Conservation (phyloP, 176 grass and related monocot species). For the Leersia perrieri region DNA sequence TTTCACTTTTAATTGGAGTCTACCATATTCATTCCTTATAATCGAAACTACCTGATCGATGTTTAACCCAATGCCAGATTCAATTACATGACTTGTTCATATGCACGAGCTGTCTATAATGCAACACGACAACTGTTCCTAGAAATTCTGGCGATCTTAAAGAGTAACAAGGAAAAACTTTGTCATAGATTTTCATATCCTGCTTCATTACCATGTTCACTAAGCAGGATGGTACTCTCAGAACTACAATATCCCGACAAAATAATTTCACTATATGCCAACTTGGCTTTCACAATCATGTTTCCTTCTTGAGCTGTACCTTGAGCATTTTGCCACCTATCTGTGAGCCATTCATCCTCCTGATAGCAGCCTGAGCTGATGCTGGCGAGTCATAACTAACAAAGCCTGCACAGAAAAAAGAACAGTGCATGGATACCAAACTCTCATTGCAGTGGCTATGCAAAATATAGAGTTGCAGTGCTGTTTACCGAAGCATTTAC, state of each 20-base stretch:
- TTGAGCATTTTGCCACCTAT: conserved; percentile 57
- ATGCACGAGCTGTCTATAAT: background rate
- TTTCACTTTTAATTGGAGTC: too few relatives aligned
- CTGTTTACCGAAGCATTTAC: conserved; percentile 60
- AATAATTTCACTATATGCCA: background rate
- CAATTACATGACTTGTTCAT: background rate
- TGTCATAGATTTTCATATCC: background rate
- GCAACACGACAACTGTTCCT: background rate
- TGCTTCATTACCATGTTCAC: background rate
- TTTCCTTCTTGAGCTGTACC: conserved; percentile 65
- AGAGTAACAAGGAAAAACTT: background rate
- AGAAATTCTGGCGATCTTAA: background rate
- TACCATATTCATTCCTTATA: too few relatives aligned
- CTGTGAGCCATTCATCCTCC: conserved; percentile 47
- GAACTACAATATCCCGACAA: background rate
- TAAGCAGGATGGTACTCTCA: background rate
- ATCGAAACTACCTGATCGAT: background rate
- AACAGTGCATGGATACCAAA: background rate
- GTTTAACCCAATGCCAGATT: background rate
- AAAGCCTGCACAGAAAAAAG: conserved; percentile 38
- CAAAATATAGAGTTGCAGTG: background rate
- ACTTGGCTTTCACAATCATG: conserved; percentile 38
- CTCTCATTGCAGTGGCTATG: background rate
- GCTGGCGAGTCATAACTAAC: conserved; percentile 53
- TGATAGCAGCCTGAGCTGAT: conserved; percentile 49